Evolutionary conservation across 352 stramenopile genomes (phyloP).

Genomic region (Phytophthora citricola): DNA sequence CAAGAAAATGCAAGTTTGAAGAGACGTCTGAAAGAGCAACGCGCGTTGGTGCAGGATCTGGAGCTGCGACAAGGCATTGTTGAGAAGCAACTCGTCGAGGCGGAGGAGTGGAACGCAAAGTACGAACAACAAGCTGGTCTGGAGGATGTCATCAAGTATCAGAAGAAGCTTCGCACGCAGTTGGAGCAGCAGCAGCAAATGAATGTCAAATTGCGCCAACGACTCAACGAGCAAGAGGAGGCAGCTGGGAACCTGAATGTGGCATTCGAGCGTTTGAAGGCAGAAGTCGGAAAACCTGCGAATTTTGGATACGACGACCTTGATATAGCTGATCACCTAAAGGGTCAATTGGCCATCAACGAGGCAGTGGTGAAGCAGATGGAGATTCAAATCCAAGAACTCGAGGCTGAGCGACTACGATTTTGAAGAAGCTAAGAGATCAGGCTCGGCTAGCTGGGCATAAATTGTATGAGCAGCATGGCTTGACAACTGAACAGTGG

Average conservation of each 20-base stretch:
- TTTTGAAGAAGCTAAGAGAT: conserved; percentile 66
- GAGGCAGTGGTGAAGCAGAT: conserved; percentile 64
- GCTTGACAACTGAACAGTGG: conserved; percentile 66
- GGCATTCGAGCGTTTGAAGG: conserved; percentile 69
- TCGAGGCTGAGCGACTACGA: conserved; percentile 66
- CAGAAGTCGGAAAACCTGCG: conserved; percentile 48
- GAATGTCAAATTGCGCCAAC: conserved; percentile 64
- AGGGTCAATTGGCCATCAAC: conserved; percentile 65
- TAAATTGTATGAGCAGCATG: conserved; percentile 65
- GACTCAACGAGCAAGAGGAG: conserved; percentile 71
- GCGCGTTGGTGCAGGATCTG: conserved; percentile 52
- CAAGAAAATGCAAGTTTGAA: conserved; percentile 52
- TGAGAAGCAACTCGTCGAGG: conserved; percentile 64
- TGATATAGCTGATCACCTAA: conserved; percentile 52
- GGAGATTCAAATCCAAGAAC: conserved; percentile 67
- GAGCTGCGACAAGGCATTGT: conserved; percentile 63
- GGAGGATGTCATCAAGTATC: conserved; percentile 76
- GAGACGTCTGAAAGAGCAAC: conserved; percentile 59
- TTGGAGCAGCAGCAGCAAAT: conserved; percentile 63
- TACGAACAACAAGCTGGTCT: conserved; percentile 73
- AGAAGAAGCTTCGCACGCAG: conserved; percentile 76
- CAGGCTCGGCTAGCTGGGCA: conserved; percentile 54
- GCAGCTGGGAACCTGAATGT: conserved; percentile 58
- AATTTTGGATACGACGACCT: conserved; percentile 74
- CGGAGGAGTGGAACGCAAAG: conserved; percentile 67